Evolutionary conservation across 345 rosid genomes (phyloP).

Genomic region (Eucalyptus erythrocorys): DNA sequence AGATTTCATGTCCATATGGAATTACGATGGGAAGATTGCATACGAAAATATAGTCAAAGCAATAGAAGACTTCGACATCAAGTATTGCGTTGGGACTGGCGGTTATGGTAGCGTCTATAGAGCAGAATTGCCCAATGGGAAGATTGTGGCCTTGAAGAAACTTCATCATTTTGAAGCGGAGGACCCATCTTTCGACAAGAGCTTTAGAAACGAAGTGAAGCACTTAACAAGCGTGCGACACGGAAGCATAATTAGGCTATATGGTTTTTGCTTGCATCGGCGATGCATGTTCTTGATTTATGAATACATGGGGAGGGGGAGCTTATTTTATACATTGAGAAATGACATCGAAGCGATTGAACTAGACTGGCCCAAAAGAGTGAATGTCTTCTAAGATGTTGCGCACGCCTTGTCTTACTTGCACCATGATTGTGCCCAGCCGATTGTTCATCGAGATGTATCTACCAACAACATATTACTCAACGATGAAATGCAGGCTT

Average conservation of each 20-base stretch:
- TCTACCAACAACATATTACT: constrained; percentile 7
- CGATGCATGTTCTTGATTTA: neutral
- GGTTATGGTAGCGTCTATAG: constrained; percentile 15
- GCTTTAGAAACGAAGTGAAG: neutral
- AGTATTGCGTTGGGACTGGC: constrained; percentile 6
- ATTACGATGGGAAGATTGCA: constrained; percentile 7
- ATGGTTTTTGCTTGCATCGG: neutral
- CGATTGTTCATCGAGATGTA: constrained; percentile 5
- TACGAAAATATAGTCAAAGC: constrained; percentile 4
- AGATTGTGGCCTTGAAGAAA: constrained; percentile 6
- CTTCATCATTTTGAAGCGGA: neutral
- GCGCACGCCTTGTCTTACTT: neutral
- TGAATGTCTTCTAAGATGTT: neutral
- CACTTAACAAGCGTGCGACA: neutral
- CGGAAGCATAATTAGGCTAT: neutral
- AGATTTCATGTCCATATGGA: neutral
- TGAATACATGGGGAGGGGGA: neutral
- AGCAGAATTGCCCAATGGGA: neutral
- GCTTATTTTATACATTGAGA: neutral
- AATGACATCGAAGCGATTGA: neutral
- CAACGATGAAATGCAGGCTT: neutral
- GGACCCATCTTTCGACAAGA: neutral
- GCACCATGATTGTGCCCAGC: constrained; percentile 1
- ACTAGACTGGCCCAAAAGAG: neutral
- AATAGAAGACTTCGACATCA: constrained; percentile 2